phyloP scores from a whole-genome alignment of 768 basidiomycete genomes.

The Naganishia antarctica region DNA sequence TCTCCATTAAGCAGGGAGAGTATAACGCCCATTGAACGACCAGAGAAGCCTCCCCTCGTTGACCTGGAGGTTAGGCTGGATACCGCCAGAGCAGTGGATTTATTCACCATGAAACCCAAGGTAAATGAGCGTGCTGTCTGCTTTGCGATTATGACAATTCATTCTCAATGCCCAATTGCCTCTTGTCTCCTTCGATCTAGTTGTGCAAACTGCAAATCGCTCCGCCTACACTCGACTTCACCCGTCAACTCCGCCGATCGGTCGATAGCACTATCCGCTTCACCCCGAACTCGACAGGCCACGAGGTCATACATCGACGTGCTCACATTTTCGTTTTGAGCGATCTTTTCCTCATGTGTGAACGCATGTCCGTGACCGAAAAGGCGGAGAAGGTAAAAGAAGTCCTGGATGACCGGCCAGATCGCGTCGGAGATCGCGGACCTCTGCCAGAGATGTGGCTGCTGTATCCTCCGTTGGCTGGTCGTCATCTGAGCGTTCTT shows the following conservation, averaged over 20 bases:
- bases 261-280: constrained; percentile 70
- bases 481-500: constrained; percentile 74
- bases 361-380: constrained; percentile 70
- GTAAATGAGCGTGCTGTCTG: constrained; percentile 51
- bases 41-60: constrained; percentile 54
- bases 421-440: constrained; percentile 53
- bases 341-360: constrained; percentile 85
- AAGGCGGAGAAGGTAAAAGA: constrained; percentile 47
- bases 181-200: constrained; percentile 52
- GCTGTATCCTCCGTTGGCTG: constrained; percentile 88
- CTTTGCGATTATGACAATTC: constrained; percentile 2
- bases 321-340: constrained; percentile 85
- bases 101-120: constrained; percentile 93
- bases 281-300: constrained; percentile 65
- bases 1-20: neutral
- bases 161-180: constrained; percentile 18
- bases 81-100: constrained; percentile 74
- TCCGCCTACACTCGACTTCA: constrained; percentile 71
- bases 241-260: constrained; percentile 69
- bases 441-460: constrained; percentile 77
- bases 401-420: constrained; percentile 45
- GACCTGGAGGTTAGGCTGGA: constrained; percentile 77
- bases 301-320: constrained; percentile 67
- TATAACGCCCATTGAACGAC: constrained; percentile 25
- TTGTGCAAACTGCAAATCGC: constrained; percentile 84